phyloP scores from a whole-genome alignment of 805 yeast genomes.

The Diddensiella santjacobensis region DNA sequence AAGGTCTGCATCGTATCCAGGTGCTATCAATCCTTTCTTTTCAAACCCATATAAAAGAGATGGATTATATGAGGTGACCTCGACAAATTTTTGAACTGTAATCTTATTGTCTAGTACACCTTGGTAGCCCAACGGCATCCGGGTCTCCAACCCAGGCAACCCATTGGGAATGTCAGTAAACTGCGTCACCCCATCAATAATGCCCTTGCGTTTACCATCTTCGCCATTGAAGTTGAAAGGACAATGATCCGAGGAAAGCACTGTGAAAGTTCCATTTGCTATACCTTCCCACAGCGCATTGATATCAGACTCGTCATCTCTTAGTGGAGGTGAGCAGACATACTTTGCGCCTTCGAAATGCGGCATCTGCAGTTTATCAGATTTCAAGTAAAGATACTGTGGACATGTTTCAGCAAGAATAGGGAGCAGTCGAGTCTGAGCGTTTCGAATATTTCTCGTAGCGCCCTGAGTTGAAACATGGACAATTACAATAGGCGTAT shows the following conservation, averaged over 20 bases:
- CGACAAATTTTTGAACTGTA: constrained; percentile 42
- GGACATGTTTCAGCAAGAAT: constrained; percentile 50
- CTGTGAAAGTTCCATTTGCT: constrained; percentile 46
- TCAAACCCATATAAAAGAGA: constrained; percentile 45
- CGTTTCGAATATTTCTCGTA: constrained; percentile 39
- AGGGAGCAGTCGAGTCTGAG: constrained; percentile 42
- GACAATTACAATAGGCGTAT: constrained; percentile 45
- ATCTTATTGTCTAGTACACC: constrained; percentile 44
- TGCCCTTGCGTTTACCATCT: constrained; percentile 42
- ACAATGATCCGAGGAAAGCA: constrained; percentile 46
- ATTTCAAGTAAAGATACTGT: constrained; percentile 44
- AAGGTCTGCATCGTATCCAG: constrained; percentile 48
- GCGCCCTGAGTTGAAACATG: constrained; percentile 47
- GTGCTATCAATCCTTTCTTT: constrained; percentile 41
- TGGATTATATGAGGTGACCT: constrained; percentile 44
- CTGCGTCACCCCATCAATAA: constrained; percentile 39
- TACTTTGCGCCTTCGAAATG: constrained; percentile 47
- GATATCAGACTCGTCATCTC: constrained; percentile 39
- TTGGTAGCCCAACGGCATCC: constrained; percentile 43
- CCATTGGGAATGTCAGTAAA: constrained; percentile 48
- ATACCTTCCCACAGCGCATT: constrained; percentile 45
- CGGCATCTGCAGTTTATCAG: constrained; percentile 35
- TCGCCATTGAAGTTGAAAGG: constrained; percentile 42
- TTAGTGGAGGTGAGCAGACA: constrained; percentile 49
- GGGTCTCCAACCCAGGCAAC: constrained; percentile 46